These are phyloP conservation scores for Tulasnella sp. DNA, from an alignment of 768 basidiomycete genomes.

Conservation along the genomic window DNA sequence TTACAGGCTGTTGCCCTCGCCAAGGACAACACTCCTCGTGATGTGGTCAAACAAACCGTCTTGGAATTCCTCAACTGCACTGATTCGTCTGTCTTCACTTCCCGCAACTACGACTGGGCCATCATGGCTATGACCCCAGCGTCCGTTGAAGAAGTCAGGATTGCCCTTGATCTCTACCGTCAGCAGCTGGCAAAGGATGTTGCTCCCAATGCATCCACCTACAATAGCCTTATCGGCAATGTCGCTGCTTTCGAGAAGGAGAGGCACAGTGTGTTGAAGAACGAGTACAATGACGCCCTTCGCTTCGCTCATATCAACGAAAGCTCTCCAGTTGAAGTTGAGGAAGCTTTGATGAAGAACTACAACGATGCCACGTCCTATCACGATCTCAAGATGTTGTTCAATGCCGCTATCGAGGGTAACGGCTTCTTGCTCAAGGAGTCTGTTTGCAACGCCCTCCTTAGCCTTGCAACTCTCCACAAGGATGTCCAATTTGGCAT, in stretches of 20 bases:
- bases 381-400: too few relatives aligned
- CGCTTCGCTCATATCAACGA: conserved; percentile 18
- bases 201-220: conserved; percentile 50
- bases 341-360: conserved; percentile 35
- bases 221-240: conserved; percentile 45
- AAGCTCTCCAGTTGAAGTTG: conserved; percentile 30
- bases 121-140: conserved; percentile 36
- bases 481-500: conserved; percentile 47
- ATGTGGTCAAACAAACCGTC: conserved; percentile 6
- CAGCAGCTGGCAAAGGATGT: conserved; percentile 50
- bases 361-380: too few relatives aligned
- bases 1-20: not conserved
- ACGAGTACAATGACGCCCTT: conserved; percentile 21
- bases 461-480: conserved; percentile 49
- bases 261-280: conserved; percentile 39
- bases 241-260: conserved; percentile 50
- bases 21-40: conserved; percentile 1
- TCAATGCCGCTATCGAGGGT: conserved; percentile 42
- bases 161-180: conserved; percentile 57
- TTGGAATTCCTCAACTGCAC: not conserved
- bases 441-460: conserved; percentile 39
- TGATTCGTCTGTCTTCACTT: conserved; percentile 20
- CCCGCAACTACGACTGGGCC: conserved; percentile 50
- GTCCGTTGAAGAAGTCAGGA: conserved; percentile 40
- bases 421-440: conserved; percentile 22